phyloP scores from a whole-genome alignment of 176 grass and related monocot species.

The Phoenix roebelenii region DNA sequence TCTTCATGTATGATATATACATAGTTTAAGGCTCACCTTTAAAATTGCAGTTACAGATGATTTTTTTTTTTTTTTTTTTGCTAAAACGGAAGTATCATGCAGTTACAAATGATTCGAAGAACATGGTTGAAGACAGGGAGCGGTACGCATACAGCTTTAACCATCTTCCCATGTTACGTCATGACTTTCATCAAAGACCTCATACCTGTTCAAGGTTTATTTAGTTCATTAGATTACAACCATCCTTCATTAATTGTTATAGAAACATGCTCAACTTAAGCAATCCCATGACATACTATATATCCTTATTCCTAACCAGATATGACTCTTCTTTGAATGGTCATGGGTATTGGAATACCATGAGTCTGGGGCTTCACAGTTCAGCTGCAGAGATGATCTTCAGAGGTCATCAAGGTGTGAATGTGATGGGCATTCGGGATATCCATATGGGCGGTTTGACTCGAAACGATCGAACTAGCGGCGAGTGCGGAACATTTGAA shows the following conservation, averaged over 20 bases:
- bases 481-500: too few relatives aligned
- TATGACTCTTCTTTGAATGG: background rate
- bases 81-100: too few relatives aligned
- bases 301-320: background rate
- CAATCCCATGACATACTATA: background rate
- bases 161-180: background rate
- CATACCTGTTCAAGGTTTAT: constrained; percentile 1
- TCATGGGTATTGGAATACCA: background rate
- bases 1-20: too few relatives aligned
- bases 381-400: too few relatives aligned
- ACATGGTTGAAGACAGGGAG: constrained; percentile 1
- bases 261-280: too few relatives aligned
- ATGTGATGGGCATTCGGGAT: background rate
- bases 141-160: background rate
- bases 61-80: too few relatives aligned
- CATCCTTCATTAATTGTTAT: too few relatives aligned
- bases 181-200: background rate
- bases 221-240: background rate
- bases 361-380: too few relatives aligned
- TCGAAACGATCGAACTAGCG: too few relatives aligned
- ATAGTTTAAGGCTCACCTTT: background rate
- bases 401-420: background rate
- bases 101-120: background rate
- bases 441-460: background rate
- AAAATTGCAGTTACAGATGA: background rate